phyloP scores from a whole-genome alignment of 2,329 filamentous ascomycete species.

The Xylariales sp. region DNA sequence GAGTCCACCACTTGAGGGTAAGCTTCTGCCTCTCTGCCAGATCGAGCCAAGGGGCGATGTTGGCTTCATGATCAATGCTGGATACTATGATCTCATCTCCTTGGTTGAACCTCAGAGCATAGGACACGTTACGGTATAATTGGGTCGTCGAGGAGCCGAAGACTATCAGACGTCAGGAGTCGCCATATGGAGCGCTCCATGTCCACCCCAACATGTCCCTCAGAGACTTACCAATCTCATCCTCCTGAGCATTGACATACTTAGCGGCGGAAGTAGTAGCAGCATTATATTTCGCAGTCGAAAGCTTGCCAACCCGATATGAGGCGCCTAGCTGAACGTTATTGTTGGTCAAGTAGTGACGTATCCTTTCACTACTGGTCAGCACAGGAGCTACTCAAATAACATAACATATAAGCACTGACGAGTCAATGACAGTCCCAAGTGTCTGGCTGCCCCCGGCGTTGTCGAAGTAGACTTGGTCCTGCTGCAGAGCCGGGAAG shows the following conservation, averaged over 20 bases:
- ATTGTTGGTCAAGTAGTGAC: conserved; percentile 58
- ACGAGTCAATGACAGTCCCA: conserved; percentile 62
- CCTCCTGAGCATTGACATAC: conserved; percentile 63
- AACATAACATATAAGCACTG: conserved; percentile 23
- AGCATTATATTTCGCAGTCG: conserved; percentile 53
- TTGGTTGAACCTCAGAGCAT: conserved; percentile 44
- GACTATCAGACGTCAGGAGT: conserved; percentile 36
- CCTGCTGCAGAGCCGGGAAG: conserved; percentile 64
- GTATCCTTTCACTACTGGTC: conserved; percentile 43
- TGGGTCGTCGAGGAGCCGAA: conserved; percentile 73
- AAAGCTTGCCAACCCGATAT: conserved; percentile 56
- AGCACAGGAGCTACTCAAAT: conserved; percentile 1
- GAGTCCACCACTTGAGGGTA: conserved; percentile 66
- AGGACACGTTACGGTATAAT: conserved; percentile 66
- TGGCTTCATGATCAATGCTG: conserved; percentile 71
- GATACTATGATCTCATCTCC: conserved; percentile 68
- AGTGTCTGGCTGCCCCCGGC: conserved; percentile 71
- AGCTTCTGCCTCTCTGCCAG: conserved; percentile 58
- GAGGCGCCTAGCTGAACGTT: conserved; percentile 75
- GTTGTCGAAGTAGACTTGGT: conserved; percentile 73
- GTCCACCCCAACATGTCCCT: no score
- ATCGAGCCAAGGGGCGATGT: conserved; percentile 68
- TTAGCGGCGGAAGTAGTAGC: conserved; percentile 62
- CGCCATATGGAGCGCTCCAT: no score
- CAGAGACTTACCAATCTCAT: conserved; percentile 54